Base-by-base conservation (phyloP, 805 yeast species). In the Spathaspora hagerdaliae region DNA sequence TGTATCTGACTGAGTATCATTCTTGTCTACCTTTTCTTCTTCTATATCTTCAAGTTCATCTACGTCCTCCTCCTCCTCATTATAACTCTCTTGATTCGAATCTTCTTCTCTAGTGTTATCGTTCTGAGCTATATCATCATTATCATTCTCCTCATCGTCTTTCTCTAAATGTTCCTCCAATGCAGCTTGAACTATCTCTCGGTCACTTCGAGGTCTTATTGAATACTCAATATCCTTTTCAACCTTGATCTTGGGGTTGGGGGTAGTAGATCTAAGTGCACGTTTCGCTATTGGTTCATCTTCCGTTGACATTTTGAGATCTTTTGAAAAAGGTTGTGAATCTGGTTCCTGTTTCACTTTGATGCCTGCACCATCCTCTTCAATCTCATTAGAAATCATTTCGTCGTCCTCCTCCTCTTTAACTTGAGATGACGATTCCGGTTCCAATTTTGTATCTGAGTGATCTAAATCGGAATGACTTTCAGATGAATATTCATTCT, bases 1-100 rank as follows among this genome's bases (percentile, higher is more conserved):
- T n/a, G 29, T 34, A 26, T 41, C 48, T 27, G 40, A 44, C 15
- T 50, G 51, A 6, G 32, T 47, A 27, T 47, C 47, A 15, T 36
- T 26, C 12, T 35, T 36, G 2, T 38, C 42, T 14, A 13, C 43
- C 14, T 43, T 42, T 1, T 37, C 50, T 8, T 39, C 49, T 35
- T 39, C 43, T 14, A 40, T 51, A 10, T 41, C 43, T 15, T 43
- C 46, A 12, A 32, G 41, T 15, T 39, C 45, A 12, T 32, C 38
- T 7, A 42, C 47, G 19, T 33, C 41, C 14, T 42, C 45, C 6
- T 38, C 44, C 27, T 43, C 44, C 11, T 49, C 53, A 14, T 44
- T 47, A 27, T 44, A 46, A 10, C 45, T 52, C 19, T 47, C 43
- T 12, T 46, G 43, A 6, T 45, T 43, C 9, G 36, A 31, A 12